Evolutionary conservation across 805 yeast species (phyloP).

Genomic region (Cyberlindnera samutprakarnensis): DNA sequence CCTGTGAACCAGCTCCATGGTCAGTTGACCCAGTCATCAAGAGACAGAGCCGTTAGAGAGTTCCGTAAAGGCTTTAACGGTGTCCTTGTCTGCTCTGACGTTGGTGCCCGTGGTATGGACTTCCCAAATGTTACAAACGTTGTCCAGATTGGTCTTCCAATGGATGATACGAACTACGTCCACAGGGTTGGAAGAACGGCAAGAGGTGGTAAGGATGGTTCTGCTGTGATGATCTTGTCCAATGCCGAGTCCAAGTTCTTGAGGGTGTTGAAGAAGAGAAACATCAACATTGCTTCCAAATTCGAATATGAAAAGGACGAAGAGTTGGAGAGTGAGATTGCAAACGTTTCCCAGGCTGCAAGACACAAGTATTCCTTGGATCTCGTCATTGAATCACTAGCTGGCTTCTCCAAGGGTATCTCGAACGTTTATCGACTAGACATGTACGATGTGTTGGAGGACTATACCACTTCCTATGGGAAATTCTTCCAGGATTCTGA

Average conservation of each 20-base stretch:
- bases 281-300: constrained; percentile 44
- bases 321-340: constrained; percentile 26
- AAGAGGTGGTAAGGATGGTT: constrained; percentile 79
- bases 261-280: constrained; percentile 40
- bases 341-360: constrained; percentile 20
- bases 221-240: constrained; percentile 54
- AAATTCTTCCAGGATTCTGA: constrained; percentile 17
- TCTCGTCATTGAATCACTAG: constrained; percentile 25
- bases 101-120: constrained; percentile 96
- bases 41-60: constrained; percentile 50
- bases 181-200: constrained; percentile 97
- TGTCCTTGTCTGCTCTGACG: constrained; percentile 79
- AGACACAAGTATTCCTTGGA: constrained; percentile 24
- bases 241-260: constrained; percentile 51
- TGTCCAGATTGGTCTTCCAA: constrained; percentile 73
- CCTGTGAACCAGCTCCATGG: constrained; percentile 56
- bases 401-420: constrained; percentile 30
- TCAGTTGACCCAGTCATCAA: constrained; percentile 56
- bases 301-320: constrained; percentile 30
- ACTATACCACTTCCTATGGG: constrained; percentile 23
- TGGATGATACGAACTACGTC: constrained; percentile 69
- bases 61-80: constrained; percentile 46
- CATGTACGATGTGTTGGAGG: constrained; percentile 25
- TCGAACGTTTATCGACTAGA: constrained; percentile 26
- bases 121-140: constrained; percentile 85